phyloP scores from a whole-genome alignment of 2,329 filamentous ascomycete genomes.

The Colletotrichum eleusines region DNA sequence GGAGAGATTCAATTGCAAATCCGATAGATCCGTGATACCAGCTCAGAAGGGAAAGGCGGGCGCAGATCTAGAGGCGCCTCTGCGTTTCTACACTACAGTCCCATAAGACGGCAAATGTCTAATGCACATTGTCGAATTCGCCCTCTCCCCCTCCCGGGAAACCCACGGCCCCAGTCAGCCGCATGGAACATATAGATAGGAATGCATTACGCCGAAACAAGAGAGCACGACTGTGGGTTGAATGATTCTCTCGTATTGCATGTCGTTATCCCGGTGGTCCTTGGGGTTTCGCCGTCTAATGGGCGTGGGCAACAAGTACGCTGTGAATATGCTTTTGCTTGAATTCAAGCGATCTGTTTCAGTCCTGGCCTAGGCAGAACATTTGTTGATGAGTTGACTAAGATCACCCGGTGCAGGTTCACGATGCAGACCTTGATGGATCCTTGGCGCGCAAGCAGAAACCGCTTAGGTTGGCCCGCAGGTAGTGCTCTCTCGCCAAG shows the following conservation, averaged over 20 bases:
- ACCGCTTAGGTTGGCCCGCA: not conserved
- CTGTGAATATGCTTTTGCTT: no score
- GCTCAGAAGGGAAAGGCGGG: not conserved
- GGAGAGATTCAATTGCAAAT: no score
- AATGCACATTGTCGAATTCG: constrained; percentile 12
- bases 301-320: no score
- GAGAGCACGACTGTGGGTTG: not conserved
- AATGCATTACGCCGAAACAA: not conserved
- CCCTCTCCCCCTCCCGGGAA: not conserved
- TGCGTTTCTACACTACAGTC: not conserved
- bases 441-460: not conserved
- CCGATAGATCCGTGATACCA: not conserved
- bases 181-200: constrained; percentile 17
- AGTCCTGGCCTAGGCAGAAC: no score
- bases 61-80: constrained; percentile 20
- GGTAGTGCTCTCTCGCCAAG: not conserved
- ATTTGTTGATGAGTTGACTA: no score
- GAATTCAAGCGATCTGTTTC: no score
- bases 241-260: not conserved
- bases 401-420: not conserved
- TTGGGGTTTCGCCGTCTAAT: no score
- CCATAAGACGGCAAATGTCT: constrained; percentile 16
- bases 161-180: constrained; percentile 27
- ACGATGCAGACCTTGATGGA: not conserved
- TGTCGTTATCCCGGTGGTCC: not conserved